phyloP scores from a whole-genome alignment of 2,329 filamentous ascomycete species.

The Aschersonia sp. region DNA sequence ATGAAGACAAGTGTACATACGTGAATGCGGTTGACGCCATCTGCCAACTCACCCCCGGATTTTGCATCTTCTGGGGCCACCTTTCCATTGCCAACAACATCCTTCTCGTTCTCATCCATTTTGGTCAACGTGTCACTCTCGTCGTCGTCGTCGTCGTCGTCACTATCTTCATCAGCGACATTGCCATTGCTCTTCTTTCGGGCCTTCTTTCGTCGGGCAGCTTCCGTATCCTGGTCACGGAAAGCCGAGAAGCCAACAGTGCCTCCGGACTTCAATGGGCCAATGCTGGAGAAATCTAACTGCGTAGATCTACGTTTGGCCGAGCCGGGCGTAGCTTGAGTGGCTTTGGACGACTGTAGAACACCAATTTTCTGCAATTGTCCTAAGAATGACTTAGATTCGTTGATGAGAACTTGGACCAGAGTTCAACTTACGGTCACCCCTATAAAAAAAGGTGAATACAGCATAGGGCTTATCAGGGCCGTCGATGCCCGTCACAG shows the following conservation, averaged over 20 bases:
- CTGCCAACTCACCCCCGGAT: slow-evolving; percentile 60
- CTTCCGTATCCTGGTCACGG: slow-evolving; percentile 51
- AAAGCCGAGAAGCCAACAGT: slow-evolving; percentile 86
- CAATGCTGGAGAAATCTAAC: slow-evolving; percentile 72
- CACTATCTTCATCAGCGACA: slow-evolving; percentile 60
- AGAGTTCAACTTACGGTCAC: slow-evolving; percentile 59
- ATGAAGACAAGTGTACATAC: slow-evolving; percentile 29
- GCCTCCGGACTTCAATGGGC: slow-evolving; percentile 71
- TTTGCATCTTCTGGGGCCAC: slow-evolving; percentile 58
- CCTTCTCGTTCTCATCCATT: slow-evolving; percentile 52
- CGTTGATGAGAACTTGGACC: background rate
- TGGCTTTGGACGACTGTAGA: slow-evolving; percentile 50
- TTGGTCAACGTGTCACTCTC: slow-evolving; percentile 46
- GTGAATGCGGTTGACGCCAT: slow-evolving; percentile 70
- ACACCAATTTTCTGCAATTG: slow-evolving; percentile 97
- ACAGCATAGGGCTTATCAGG: slow-evolving; percentile 92
- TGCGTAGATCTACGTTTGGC: slow-evolving; percentile 71
- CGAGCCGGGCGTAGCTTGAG: slow-evolving; percentile 44
- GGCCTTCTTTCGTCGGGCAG: slow-evolving; percentile 38
- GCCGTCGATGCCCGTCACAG: slow-evolving; percentile 94
- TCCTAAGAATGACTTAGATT: slow-evolving; percentile 37
- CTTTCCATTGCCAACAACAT: slow-evolving; percentile 33
- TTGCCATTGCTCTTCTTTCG: slow-evolving; percentile 51
- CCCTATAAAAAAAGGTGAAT: slow-evolving; percentile 96
- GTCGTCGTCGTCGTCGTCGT: slow-evolving; percentile 55